These are phyloP conservation scores for Linum tenue DNA, from an alignment of 345 rosid genomes.

Conservation along the genomic window DNA sequence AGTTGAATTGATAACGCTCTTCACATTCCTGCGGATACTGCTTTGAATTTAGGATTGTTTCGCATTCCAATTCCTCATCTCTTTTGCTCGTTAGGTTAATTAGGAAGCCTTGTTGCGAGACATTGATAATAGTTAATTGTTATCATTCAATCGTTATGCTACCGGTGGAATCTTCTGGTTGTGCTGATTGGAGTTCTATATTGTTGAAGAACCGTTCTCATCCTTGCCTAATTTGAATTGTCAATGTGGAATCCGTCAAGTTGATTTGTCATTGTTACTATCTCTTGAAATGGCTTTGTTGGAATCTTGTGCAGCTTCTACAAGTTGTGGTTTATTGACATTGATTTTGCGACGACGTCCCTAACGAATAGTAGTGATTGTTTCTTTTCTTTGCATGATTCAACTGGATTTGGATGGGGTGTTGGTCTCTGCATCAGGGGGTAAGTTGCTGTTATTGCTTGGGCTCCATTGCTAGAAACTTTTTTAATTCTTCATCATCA, in stretches of 20 bases:
- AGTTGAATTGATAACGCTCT: background rate
- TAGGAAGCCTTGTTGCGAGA: too few relatives aligned
- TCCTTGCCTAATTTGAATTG: background rate
- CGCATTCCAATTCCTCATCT: too few relatives aligned
- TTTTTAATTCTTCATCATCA: constrained; percentile 3
- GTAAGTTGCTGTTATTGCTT: constrained; percentile 35
- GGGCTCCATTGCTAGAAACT: background rate
- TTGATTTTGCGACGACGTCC: background rate
- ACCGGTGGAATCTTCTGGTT: background rate
- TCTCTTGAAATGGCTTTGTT: background rate
- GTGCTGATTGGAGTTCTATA: background rate
- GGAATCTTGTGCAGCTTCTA: background rate
- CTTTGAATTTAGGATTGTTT: too few relatives aligned
- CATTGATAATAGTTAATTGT: too few relatives aligned
- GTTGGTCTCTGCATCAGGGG: constrained; percentile 39
- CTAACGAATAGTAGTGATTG: constrained; percentile 17
- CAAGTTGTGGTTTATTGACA: background rate
- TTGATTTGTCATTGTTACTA: too few relatives aligned
- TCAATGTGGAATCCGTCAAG: background rate
- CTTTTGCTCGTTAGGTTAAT: too few relatives aligned
- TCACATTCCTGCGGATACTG: too few relatives aligned
- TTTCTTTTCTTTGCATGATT: constrained; percentile 14
- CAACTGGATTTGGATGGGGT: constrained; percentile 17
- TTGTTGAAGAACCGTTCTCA: background rate
- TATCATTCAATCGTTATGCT: background rate